These are phyloP conservation scores for Candida railenensis DNA, from an alignment of 805 yeast genomes.

Conservation along the genomic window DNA sequence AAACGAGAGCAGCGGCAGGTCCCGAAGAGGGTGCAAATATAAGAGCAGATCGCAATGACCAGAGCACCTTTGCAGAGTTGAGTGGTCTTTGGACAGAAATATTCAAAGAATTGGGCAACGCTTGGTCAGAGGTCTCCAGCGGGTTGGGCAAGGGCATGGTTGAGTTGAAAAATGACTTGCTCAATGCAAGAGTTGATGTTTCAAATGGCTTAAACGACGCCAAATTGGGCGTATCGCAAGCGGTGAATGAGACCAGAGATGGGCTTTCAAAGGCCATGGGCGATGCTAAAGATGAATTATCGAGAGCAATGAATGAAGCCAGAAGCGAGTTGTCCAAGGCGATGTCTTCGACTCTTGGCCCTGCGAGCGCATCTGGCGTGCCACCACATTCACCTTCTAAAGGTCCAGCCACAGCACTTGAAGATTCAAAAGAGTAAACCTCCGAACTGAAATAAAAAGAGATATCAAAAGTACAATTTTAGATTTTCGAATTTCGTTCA, in stretches of 20 bases:
- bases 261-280: neutral
- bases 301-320: neutral
- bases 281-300: neutral
- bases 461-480: neutral
- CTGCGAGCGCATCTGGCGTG: no score
- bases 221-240: neutral
- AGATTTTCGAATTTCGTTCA: neutral
- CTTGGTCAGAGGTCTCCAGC: neutral
- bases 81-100: neutral
- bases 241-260: neutral
- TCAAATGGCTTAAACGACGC: neutral
- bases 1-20: no score
- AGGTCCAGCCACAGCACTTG: no score
- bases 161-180: neutral
- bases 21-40: no score
- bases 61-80: neutral
- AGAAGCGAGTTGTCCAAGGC: neutral
- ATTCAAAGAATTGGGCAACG: neutral
- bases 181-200: neutral
- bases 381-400: no score
- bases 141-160: neutral
- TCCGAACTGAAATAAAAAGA: neutral
- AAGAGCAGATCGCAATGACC: neutral
- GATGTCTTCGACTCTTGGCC: neutral
- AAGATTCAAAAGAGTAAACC: neutral